A percentile compares a stretch with the other conserved stretches of the same genome.
Evolutionary conservation across 2,329 filamentous ascomycete species (phyloP).

Genomic region (Cytospora leucostoma): DNA sequence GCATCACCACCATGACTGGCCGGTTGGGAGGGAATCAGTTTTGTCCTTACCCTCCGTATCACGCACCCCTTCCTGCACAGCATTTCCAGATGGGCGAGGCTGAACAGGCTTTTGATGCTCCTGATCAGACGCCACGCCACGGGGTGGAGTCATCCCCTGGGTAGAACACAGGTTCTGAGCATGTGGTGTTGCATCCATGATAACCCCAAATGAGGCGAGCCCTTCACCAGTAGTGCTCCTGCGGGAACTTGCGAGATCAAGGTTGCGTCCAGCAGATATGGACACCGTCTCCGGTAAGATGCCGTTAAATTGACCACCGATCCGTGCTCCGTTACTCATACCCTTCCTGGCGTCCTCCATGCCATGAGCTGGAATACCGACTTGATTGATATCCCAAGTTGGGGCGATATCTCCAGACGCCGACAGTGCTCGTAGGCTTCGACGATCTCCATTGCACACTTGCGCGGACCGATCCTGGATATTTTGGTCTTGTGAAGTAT

Average conservation of each 20-base stretch:
- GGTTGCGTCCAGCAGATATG: not conserved
- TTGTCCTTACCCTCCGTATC: not conserved
- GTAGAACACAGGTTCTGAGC: no score
- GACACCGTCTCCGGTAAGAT: not conserved
- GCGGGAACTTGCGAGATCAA: not conserved
- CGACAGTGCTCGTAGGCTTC: not conserved
- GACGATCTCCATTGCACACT: no score
- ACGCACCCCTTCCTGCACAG: not conserved
- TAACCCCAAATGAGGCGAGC: not conserved
- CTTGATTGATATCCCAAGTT: not conserved
- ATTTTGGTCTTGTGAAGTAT: no score
- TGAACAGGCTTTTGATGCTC: not conserved
- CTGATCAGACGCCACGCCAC: not conserved
- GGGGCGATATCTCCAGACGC: not conserved
- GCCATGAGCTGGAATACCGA: not conserved
- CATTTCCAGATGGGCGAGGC: not conserved
- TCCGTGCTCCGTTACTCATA: not conserved
- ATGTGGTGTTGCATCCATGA: no score
- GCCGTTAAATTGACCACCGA: not conserved
- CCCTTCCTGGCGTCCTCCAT: not conserved
- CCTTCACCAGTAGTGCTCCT: not conserved
- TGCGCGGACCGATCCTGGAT: no score
- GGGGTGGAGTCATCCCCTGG: no score
- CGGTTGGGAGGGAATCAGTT: constrained; percentile 3
- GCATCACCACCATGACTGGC: constrained; percentile 13